These are phyloP conservation scores for Dysphania ambrosioides DNA, from an alignment of 148 eudicot species.

Conservation along the genomic window DNA sequence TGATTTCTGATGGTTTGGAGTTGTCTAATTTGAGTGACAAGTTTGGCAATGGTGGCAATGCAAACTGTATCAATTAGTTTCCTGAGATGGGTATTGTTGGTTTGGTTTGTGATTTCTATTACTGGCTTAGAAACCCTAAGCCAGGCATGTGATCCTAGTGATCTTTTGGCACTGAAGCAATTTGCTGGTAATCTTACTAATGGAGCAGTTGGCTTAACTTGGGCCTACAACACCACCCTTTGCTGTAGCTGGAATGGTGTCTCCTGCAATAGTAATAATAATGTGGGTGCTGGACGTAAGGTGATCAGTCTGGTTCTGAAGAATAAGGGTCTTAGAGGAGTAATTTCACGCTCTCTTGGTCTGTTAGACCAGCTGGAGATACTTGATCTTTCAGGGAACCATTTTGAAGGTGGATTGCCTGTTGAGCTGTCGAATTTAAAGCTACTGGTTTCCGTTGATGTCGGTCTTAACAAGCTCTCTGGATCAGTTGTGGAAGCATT, in stretches of 20 bases:
- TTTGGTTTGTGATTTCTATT: constrained; percentile 42
- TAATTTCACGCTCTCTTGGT: constrained; percentile 50
- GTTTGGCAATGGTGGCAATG: constrained; percentile 30
- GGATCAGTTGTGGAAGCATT: constrained; percentile 42
- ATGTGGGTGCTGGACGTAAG: constrained; percentile 36
- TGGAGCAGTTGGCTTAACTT: constrained; percentile 43
- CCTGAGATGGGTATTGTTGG: constrained; percentile 45
- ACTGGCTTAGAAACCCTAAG: constrained; percentile 37
- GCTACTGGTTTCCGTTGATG: constrained; percentile 51
- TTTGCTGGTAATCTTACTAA: constrained; percentile 61
- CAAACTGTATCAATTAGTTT: constrained; percentile 30
- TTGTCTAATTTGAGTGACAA: constrained; percentile 14
- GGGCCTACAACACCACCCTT: constrained; percentile 37
- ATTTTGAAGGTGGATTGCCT: constrained; percentile 59
- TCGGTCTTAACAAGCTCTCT: constrained; percentile 51
- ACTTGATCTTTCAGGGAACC: constrained; percentile 70
- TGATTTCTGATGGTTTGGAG: constrained; percentile 8
- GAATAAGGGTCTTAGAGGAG: constrained; percentile 50
- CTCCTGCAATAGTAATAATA: constrained; percentile 38
- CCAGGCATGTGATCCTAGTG: constrained; percentile 54
- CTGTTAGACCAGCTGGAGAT: constrained; percentile 41
- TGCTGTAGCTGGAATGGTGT: constrained; percentile 89
- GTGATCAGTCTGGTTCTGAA: constrained; percentile 48
- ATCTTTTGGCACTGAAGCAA: constrained; percentile 55
- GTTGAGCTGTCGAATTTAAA: constrained; percentile 45